These are phyloP conservation scores for Pichia kudriavzevii DNA, from an alignment of 1,139 yeast genomes.

Conservation along the genomic window DNA sequence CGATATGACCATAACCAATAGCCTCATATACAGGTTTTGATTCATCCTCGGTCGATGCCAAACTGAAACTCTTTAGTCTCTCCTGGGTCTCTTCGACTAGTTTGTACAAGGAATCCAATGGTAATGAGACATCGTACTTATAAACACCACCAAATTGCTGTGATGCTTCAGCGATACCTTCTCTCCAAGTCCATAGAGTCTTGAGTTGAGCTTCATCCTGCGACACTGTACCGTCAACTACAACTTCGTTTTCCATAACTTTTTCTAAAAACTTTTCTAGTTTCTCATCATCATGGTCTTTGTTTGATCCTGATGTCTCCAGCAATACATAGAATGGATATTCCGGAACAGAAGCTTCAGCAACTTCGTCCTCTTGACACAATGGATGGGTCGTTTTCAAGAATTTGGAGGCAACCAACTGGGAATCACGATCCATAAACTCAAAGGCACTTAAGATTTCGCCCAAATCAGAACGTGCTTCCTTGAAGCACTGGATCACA, in stretches of 20 bases:
- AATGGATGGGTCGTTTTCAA: slow-evolving; percentile 58
- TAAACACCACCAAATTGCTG: slow-evolving; percentile 88
- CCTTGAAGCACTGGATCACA: slow-evolving; percentile 74
- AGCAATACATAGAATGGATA: slow-evolving; percentile 86
- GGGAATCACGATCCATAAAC: slow-evolving; percentile 82
- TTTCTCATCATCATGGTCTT: slow-evolving; percentile 75
- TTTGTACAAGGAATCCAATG: slow-evolving; percentile 69
- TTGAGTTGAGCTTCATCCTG: slow-evolving; percentile 85
- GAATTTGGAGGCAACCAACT: slow-evolving; percentile 51
- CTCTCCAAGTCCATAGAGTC: slow-evolving; percentile 93
- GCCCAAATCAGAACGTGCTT: slow-evolving; percentile 70
- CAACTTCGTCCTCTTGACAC: slow-evolving; percentile 38
- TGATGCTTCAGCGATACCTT: slow-evolving; percentile 82
- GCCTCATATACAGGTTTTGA: slow-evolving; percentile 72
- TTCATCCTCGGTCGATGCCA: slow-evolving; percentile 59
- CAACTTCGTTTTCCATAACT: slow-evolving; percentile 77
- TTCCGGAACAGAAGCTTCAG: slow-evolving; percentile 30
- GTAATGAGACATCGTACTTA: slow-evolving; percentile 91
- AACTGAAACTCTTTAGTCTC: slow-evolving; percentile 46
- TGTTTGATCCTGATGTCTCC: slow-evolving; percentile 90
- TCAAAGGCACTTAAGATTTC: slow-evolving; percentile 92
- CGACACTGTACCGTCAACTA: slow-evolving; percentile 89
- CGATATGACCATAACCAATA: slow-evolving; percentile 92
- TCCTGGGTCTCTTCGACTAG: slow-evolving; percentile 68
- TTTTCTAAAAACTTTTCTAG: slow-evolving; percentile 73